Evolutionary conservation across 2,329 filamentous ascomycete genomes (phyloP), one percentile per base, ranked within the genome.

Genomic region (Trichoderma sp.): DNA sequence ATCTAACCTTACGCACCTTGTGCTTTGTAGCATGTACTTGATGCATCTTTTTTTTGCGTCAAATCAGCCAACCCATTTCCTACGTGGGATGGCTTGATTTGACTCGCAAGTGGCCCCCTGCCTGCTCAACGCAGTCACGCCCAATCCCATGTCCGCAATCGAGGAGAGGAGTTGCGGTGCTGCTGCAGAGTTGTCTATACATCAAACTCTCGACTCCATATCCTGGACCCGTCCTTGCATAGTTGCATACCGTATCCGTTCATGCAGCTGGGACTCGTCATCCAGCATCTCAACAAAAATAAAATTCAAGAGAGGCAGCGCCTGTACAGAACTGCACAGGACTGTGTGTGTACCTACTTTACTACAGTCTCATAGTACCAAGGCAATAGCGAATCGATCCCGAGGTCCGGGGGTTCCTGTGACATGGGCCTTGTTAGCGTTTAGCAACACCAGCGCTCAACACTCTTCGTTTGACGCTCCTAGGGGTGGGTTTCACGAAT

Each of bases 11-110:
- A 8, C 16, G 53, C 16, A 29, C 27, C 63, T 53, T 53, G 50
- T 24, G 24, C 33, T 24, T 53, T 16, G 18, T 59, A 27, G 7
- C 14, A 4, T 31, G 31, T 60, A n/a, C 71, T 67, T 35, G 21
- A 50, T 63, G 35, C 35, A 68, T 29, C 59, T 62, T 18, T 62
- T 63, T 62, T 18, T 53, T 63, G 14, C 27, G 38, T 64, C 33
- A 33, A 72, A 64, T 60, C 33, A 60, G 16, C 67, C 21, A 41
- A 33, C 50, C 67, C 53, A 8, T 59, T 69, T 45, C 53, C 53
- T 75, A 75, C 50, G 65, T 75, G 73, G 66, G 59, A 75, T 56
- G 60, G 56, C 74, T 75, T 75, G 67, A 75, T 72, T 75, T 60
- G 67, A 75, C 41, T 75, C 38, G 38, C 62, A 62, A 63, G 59